These are phyloP conservation scores for Trametes cubensis DNA, from an alignment of 768 basidiomycete species.

Conservation along the genomic window DNA sequence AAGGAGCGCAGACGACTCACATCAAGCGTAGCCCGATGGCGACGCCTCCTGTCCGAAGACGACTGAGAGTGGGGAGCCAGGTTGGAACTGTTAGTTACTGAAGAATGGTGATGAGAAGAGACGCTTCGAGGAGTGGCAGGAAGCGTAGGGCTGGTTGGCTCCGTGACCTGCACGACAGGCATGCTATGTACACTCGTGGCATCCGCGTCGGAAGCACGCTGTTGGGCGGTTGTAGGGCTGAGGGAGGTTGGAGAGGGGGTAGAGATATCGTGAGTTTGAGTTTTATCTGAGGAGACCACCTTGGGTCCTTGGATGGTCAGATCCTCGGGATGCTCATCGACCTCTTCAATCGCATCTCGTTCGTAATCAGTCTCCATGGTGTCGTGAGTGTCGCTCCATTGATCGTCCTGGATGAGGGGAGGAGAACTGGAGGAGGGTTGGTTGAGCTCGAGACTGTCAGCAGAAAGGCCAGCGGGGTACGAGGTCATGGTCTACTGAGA, in stretches of 20 bases:
- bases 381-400: constrained; percentile 42
- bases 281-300: constrained; percentile 29
- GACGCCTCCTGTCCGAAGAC: constrained; percentile 26
- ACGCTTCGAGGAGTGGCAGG: constrained; percentile 32
- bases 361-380: constrained; percentile 41
- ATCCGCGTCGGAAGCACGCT: constrained; percentile 46
- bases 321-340: constrained; percentile 29
- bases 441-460: constrained; percentile 31
- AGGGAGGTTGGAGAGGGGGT: constrained; percentile 42
- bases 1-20: constrained; percentile 43
- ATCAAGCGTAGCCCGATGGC: constrained; percentile 61
- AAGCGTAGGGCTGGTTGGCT: constrained; percentile 39
- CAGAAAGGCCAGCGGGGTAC: constrained; percentile 32
- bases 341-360: constrained; percentile 34
- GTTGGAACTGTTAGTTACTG: constrained; percentile 31
- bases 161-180: constrained; percentile 54
- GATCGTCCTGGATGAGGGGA: constrained; percentile 36
- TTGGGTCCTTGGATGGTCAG: constrained; percentile 33
- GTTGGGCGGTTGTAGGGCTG: constrained; percentile 29
- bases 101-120: constrained; percentile 39
- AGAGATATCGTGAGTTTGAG: constrained; percentile 30
- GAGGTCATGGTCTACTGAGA: constrained; percentile 25
- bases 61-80: constrained; percentile 26
- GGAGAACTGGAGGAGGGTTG: constrained; percentile 23
- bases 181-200: constrained; percentile 61